A percentile compares a stretch with the other conserved stretches of the same genome.
Evolutionary conservation across 2,329 filamentous ascomycete species (phyloP).

Genomic region (Triangularia setosa): DNA sequence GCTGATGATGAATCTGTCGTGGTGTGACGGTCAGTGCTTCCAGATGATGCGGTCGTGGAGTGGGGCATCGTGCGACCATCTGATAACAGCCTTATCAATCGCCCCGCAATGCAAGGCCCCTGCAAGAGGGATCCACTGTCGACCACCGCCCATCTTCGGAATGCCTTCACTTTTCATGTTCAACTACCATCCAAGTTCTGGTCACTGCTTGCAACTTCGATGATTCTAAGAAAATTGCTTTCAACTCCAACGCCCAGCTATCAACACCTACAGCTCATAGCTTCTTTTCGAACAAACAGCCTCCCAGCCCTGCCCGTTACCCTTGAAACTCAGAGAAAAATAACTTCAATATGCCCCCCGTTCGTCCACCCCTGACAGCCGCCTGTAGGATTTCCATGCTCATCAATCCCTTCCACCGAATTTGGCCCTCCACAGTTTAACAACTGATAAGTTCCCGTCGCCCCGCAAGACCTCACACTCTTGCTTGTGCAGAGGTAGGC

Average conservation of each 20-base stretch:
- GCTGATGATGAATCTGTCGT: background rate
- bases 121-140: background rate
- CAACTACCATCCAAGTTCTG: too few relatives aligned
- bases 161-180: background rate
- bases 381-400: constrained; percentile 27
- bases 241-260: background rate
- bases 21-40: background rate
- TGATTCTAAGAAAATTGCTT: background rate
- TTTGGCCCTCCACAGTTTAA: constrained; percentile 34
- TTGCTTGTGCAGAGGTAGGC: constrained; percentile 39
- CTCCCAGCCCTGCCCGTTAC: background rate
- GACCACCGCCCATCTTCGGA: background rate
- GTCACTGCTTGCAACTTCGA: too few relatives aligned
- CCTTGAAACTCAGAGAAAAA: constrained; percentile 6
- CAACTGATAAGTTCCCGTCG: constrained; percentile 35
- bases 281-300: background rate
- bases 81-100: background rate
- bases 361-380: constrained; percentile 31
- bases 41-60: background rate
- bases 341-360: constrained; percentile 25
- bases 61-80: background rate
- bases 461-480: constrained; percentile 31
- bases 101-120: background rate
- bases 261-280: background rate
- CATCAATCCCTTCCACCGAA: constrained; percentile 23